Evolutionary conservation across 2,329 filamentous ascomycete species (phyloP).

Genomic region (Berkeleyomyces basicola): DNA sequence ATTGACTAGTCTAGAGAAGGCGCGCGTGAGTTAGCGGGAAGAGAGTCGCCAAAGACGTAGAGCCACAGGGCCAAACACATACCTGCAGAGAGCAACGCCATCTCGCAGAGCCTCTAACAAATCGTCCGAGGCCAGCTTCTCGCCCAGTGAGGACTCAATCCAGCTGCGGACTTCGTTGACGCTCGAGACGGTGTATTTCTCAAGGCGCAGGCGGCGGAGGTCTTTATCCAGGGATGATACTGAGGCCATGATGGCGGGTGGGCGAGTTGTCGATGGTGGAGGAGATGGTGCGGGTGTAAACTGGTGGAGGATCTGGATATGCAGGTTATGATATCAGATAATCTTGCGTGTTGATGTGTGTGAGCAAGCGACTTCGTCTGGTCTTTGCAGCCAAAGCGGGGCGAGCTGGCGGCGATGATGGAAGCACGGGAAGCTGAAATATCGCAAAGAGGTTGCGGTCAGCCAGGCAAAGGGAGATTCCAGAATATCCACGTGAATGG

Average conservation of each 20-base stretch:
- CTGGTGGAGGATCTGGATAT: neutral
- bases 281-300: too few species aligned
- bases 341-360: neutral
- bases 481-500: neutral
- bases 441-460: neutral
- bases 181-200: constrained; percentile 81
- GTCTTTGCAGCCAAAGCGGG: too few species aligned
- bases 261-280: too few species aligned
- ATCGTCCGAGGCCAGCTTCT: constrained; percentile 55
- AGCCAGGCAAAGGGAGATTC: neutral
- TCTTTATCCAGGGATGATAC: constrained; percentile 90
- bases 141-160: constrained; percentile 69
- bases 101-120: constrained; percentile 77
- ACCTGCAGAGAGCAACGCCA: constrained; percentile 87
- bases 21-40: constrained; percentile 5
- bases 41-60: neutral
- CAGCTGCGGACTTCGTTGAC: constrained; percentile 71
- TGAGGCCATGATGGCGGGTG: constrained; percentile 54
- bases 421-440: neutral
- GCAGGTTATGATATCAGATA: neutral
- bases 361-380: neutral
- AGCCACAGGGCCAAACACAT: constrained; percentile 20
- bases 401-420: too few species aligned
- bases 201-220: constrained; percentile 79
- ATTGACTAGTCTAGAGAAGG: constrained; percentile 53